Evolutionary conservation across 2,329 filamentous ascomycete species (phyloP).

Genomic region (Alternaria consortialis): DNA sequence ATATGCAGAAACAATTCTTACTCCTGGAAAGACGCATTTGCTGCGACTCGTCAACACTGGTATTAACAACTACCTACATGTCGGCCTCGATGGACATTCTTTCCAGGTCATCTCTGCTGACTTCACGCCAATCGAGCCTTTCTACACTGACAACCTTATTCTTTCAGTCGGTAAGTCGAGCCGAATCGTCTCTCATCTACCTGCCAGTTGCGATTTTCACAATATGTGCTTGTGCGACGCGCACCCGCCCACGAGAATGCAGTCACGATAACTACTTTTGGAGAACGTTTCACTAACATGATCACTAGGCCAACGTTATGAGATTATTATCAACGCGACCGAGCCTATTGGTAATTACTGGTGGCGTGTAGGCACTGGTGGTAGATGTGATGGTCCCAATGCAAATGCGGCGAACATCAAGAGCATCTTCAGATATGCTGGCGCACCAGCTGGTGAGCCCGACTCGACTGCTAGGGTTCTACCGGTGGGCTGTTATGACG

Average conservation of each 20-base stretch:
- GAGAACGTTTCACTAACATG: slow-evolving; percentile 32
- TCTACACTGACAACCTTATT: slow-evolving; percentile 45
- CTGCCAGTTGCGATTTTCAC: background rate
- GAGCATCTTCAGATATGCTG: slow-evolving; percentile 55
- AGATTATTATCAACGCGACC: slow-evolving; percentile 51
- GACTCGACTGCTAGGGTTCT: slow-evolving; percentile 43
- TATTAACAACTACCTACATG: slow-evolving; percentile 37
- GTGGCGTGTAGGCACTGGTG: slow-evolving; percentile 48
- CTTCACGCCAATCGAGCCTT: slow-evolving; percentile 56
- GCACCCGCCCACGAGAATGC: slow-evolving; percentile 18
- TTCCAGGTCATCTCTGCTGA: slow-evolving; percentile 57
- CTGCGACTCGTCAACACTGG: slow-evolving; percentile 55
- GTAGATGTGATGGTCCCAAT: slow-evolving; percentile 48
- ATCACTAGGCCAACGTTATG: slow-evolving; percentile 50
- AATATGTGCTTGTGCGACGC: slow-evolving; percentile 13
- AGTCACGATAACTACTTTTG: slow-evolving; percentile 11
- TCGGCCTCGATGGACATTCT: slow-evolving; percentile 46
- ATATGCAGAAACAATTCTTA: slow-evolving; percentile 46
- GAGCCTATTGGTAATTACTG: slow-evolving; percentile 46
- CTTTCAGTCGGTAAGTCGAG: slow-evolving; percentile 48
- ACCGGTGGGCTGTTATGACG: slow-evolving; percentile 54
- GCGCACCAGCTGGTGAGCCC: slow-evolving; percentile 40
- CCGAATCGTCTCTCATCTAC: background rate
- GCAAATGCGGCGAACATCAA: slow-evolving; percentile 47
- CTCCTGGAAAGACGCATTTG: slow-evolving; percentile 54